These are phyloP conservation scores for Rubroboletus pulcherrimus DNA, from an alignment of 768 basidiomycete species.

Conservation along the genomic window DNA sequence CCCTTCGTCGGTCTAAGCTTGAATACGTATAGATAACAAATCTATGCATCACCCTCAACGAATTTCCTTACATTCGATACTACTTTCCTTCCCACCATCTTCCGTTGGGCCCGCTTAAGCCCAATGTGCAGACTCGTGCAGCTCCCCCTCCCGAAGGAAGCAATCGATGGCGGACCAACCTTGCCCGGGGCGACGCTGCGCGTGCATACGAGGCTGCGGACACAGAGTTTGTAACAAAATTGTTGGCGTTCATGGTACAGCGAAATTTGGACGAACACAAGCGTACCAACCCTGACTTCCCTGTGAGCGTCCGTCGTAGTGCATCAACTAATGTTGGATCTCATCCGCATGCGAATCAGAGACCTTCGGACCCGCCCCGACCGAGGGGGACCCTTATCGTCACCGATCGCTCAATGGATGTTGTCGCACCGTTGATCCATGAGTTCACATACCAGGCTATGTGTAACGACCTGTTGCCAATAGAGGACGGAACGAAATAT, in stretches of 20 bases:
- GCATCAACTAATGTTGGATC: neutral
- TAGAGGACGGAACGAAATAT: conserved; percentile 83
- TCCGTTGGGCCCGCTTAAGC: conserved; percentile 82
- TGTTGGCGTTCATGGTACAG: conserved; percentile 86
- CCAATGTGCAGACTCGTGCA: conserved; percentile 57
- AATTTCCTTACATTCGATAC: conserved; percentile 91
- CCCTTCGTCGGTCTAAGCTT: conserved; percentile 1
- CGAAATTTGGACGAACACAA: conserved; percentile 82
- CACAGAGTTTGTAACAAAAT: conserved; percentile 72
- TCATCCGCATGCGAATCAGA: conserved; percentile 33
- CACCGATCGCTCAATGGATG: conserved; percentile 96
- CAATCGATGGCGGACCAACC: conserved; percentile 75
- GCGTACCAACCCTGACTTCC: conserved; percentile 81
- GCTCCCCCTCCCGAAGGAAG: conserved; percentile 62
- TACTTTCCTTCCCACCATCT: conserved; percentile 80
- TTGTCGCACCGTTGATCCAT: conserved; percentile 84
- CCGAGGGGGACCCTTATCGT: conserved; percentile 82
- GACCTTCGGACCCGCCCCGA: conserved; percentile 52
- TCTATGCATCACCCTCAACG: conserved; percentile 83
- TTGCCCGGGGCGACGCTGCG: conserved; percentile 68
- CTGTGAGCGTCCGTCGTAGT: conserved; percentile 46
- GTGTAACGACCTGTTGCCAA: conserved; percentile 90
- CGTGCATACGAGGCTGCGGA: conserved; percentile 67
- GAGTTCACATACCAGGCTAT: conserved; percentile 99
- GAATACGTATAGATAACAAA: conserved; percentile 67